Conservation (phyloP, 2,329 filamentous ascomycete species). For the Pseudopyricularia javanii region DNA sequence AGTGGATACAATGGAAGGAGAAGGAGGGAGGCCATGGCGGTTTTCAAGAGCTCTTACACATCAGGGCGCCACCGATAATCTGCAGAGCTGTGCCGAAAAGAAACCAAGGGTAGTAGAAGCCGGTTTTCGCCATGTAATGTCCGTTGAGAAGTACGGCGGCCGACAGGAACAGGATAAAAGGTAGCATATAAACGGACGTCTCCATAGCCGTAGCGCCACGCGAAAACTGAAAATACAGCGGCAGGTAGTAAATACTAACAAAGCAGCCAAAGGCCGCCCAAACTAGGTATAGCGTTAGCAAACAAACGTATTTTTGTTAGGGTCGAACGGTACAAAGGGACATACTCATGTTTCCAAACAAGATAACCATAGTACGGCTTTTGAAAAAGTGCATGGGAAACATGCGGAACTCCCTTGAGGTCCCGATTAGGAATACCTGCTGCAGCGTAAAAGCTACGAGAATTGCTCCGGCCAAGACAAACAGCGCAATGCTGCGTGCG, state of each 20-base stretch:
- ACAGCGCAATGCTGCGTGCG: conserved; percentile 7
- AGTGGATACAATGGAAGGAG: background rate
- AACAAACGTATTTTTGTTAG: too few species aligned
- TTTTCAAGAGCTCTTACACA: conserved; percentile 5
- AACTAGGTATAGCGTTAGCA: too few species aligned
- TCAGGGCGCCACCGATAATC: conserved; percentile 1
- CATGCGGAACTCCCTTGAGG: background rate
- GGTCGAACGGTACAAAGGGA: background rate
- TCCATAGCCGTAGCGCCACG: conserved; percentile 22
- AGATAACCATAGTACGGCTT: background rate
- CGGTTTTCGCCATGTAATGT: conserved; percentile 3
- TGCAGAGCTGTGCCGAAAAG: conserved; percentile 3
- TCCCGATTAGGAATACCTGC: conserved; percentile 17
- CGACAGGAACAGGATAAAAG: conserved; percentile 15
- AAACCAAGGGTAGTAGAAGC: conserved; percentile 8
- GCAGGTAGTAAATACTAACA: conserved; percentile 33
- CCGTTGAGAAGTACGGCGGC: background rate
- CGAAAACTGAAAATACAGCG: conserved; percentile 37
- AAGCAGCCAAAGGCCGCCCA: too few species aligned
- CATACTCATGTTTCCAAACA: background rate
- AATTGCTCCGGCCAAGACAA: conserved; percentile 15
- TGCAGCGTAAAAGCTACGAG: conserved; percentile 26
- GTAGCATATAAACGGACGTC: conserved; percentile 23
- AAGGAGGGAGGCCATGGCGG: background rate
- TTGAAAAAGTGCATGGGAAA: background rate